Percentiles rank a stretch among this genome's conserved stretches.
phyloP scores from a whole-genome alignment of 2,329 filamentous ascomycete species.

The Rugonectria rugulosa region DNA sequence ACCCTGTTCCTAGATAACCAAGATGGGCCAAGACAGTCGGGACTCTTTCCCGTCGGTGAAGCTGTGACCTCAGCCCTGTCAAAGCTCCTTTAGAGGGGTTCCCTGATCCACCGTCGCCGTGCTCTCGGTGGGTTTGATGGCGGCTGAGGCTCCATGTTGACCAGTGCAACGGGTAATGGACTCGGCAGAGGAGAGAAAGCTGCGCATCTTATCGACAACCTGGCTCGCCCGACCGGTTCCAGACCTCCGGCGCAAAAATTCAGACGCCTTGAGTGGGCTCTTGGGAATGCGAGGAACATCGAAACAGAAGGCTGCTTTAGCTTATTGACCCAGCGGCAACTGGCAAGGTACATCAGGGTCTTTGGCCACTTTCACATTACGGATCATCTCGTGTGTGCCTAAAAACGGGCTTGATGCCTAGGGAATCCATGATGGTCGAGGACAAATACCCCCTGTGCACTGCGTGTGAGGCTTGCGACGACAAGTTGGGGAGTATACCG shows the following conservation, averaged over 20 bases:
- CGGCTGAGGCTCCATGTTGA: conserved; percentile 6
- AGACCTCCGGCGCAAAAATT: too few relatives aligned
- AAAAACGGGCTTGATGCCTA: conserved; percentile 19
- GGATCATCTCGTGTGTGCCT: too few relatives aligned
- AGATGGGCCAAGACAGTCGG: conserved; percentile 7
- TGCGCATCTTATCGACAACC: conserved; percentile 1
- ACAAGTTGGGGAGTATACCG: not conserved
- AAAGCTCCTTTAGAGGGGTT: conserved; percentile 2
- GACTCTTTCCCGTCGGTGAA: conserved; percentile 19
- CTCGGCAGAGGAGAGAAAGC: conserved; percentile 2
- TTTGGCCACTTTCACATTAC: conserved; percentile 1
- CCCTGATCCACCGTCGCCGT: conserved; percentile 14
- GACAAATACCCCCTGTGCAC: conserved; percentile 3
- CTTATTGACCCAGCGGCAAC: conserved; percentile 3
- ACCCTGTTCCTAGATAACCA: conserved; percentile 2
- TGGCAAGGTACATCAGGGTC: conserved; percentile 17
- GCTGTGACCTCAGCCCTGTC: conserved; percentile 18
- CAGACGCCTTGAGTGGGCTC: too few relatives aligned
- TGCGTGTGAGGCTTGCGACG: conserved; percentile 16
- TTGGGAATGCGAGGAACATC: too few relatives aligned
- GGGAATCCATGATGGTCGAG: conserved; percentile 15
- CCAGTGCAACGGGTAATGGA: conserved; percentile 13
- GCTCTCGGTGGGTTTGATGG: conserved; percentile 5
- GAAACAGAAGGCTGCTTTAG: conserved; percentile 12
- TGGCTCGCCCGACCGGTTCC: not conserved